Evolutionary conservation across 2,329 filamentous ascomycete species (phyloP).

Genomic region (Trichoderma asperellum): DNA sequence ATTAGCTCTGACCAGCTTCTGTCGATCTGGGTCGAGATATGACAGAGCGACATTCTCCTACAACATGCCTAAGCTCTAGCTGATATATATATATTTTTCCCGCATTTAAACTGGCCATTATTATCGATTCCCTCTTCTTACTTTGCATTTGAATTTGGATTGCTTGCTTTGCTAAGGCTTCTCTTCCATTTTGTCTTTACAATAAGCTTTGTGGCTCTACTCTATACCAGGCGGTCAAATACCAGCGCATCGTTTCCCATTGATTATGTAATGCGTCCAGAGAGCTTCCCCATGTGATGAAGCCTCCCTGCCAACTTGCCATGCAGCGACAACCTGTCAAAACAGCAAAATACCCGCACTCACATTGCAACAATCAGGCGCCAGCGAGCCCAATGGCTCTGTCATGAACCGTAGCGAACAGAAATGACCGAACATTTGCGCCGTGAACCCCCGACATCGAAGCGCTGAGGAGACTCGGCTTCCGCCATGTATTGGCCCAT

Average conservation of each 20-base stretch:
- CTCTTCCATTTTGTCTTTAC: neutral
- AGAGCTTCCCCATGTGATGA: slow-evolving; percentile 13
- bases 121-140: neutral
- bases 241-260: neutral
- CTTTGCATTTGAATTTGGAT: neutral
- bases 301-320: slow-evolving; percentile 10
- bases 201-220: neutral
- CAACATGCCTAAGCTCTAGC: neutral
- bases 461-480: slow-evolving; percentile 36
- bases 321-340: slow-evolving; percentile 6
- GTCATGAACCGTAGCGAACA: slow-evolving; percentile 1
- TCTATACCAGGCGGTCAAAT: neutral
- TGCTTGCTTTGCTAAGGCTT: neutral
- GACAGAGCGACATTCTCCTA: neutral
- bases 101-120: neutral
- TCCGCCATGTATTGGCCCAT: slow-evolving; percentile 87
- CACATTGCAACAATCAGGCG: slow-evolving; percentile 19
- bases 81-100: too few species aligned
- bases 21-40: neutral
- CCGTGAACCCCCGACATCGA: slow-evolving; percentile 21
- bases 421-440: slow-evolving; percentile 27
- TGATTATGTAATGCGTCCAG: slow-evolving; percentile 15
- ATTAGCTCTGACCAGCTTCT: neutral
- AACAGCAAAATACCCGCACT: neutral
- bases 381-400: slow-evolving; percentile 15